Conservation (phyloP, 108 stramenopile genomes). For the Parietichytrium sp. region DNA sequence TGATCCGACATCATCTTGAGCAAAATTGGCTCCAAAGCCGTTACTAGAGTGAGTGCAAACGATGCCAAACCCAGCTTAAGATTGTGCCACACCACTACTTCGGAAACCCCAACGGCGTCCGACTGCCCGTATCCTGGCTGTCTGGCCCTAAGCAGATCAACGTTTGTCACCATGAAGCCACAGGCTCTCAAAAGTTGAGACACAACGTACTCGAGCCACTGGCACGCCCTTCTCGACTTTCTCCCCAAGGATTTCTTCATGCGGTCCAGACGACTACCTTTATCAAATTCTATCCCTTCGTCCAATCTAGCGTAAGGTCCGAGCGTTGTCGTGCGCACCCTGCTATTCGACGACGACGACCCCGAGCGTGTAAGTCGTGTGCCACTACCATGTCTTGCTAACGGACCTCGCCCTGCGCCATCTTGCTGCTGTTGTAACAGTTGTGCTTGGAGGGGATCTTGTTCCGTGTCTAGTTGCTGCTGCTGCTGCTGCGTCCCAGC, state of each 20-base stretch:
- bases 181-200: neutral
- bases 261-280: neutral
- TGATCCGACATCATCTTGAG: conserved; percentile 37
- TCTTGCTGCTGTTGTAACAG: too few species aligned
- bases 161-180: neutral
- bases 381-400: too few species aligned
- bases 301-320: neutral
- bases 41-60: neutral
- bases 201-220: too few species aligned
- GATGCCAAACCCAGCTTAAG: neutral
- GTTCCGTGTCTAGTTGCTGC: too few species aligned
- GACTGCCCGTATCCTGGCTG: conserved; percentile 12
- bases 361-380: too few species aligned
- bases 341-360: too few species aligned
- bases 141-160: conserved; percentile 3
- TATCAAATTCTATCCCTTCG: conserved; percentile 22
- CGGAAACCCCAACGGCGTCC: neutral
- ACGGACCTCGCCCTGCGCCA: too few species aligned
- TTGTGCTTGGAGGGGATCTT: too few species aligned
- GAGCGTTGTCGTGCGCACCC: too few species aligned
- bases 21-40: conserved; percentile 14
- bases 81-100: neutral
- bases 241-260: neutral
- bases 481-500: too few species aligned
- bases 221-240: neutral